These are phyloP conservation scores for Cyclocybe aegerita DNA, from an alignment of 768 basidiomycete species.

Conservation along the genomic window DNA sequence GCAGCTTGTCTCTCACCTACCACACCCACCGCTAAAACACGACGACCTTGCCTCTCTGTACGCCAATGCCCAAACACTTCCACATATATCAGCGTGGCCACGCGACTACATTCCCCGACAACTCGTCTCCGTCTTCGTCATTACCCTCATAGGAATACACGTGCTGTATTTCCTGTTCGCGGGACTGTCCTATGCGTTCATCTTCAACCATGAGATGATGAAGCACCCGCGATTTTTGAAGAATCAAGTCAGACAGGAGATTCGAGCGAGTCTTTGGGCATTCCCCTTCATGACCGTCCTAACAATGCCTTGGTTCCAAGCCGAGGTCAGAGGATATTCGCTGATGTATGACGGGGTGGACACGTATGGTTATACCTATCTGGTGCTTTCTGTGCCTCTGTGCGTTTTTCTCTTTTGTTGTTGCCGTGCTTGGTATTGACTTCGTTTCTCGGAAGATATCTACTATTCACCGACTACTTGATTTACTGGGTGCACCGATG, in stretches of 20 bases:
- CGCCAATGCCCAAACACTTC: constrained; percentile 25
- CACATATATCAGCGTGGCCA: constrained; percentile 73
- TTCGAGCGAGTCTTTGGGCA: constrained; percentile 65
- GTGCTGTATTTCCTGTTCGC: constrained; percentile 89
- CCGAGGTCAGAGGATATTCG: constrained; percentile 85
- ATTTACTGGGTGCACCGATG: constrained; percentile 98
- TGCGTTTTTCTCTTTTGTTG: constrained; percentile 34
- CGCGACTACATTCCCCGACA: constrained; percentile 83
- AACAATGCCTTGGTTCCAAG: constrained; percentile 93
- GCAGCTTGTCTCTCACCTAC: constrained; percentile 52
- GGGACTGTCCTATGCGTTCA: constrained; percentile 73
- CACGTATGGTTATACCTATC: constrained; percentile 78
- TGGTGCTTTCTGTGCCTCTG: constrained; percentile 68
- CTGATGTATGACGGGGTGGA: constrained; percentile 75
- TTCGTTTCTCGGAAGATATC: constrained; percentile 23
- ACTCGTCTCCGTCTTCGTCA: constrained; percentile 59
- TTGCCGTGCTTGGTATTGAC: constrained; percentile 5
- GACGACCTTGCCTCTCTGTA: constrained; percentile 32
- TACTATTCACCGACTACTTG: constrained; percentile 72
- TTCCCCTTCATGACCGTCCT: constrained; percentile 83
- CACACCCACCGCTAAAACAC: constrained; percentile 51
- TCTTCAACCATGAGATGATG: constrained; percentile 97
- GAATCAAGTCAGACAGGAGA: constrained; percentile 84
- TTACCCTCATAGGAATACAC: constrained; percentile 83
- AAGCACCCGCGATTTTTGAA: constrained; percentile 90